Evolutionary conservation across 176 grass and related monocot genomes (phyloP), one percentile per base, ranked within the genome.

Genomic region (Neostapfia colusana): DNA sequence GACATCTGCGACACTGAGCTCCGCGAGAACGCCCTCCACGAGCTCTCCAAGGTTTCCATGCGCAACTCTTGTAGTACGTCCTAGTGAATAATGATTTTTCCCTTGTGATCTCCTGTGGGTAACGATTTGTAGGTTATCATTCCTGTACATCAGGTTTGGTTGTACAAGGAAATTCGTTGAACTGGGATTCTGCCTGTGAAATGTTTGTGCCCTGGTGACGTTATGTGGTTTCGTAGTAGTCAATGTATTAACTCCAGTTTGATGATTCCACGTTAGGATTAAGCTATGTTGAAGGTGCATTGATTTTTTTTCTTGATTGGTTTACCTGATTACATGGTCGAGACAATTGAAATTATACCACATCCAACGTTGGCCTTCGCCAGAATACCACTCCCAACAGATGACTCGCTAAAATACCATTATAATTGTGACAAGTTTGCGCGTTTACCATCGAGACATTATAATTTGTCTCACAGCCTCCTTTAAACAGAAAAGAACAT

Each of bases 1-100:
- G 92, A 99, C 49, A 87, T 99, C 70, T 99, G 95, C 77, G 89
- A 99, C 76, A 87, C 87, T 51, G 89, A 99, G 65, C 87, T 89
- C 74, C 88, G 95, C 56, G 95, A 99, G 84, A 95, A 95, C 64
- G 95, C 95, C 46, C 87, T 99, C 24, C 92, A 95, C 46, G 95
- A 99, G 83, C 95, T 99, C 14, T 99, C 95, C 8, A 99, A 92
- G 95, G 95, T 99, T 40, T 34, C 59, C 13, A 34, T 6, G 1
- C 59, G 6, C 55, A 26, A 59, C 56, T 46, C n/a, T 53, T 37
- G 20, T 62, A 34, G 27, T 16, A 14, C 6, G 13, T 34, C 14
- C 14, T 34, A 1, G 27, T 34, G 27, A 34, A 25, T 27, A 62
- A 34, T 34, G 59, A 62, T 34, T 58, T 34, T 1, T 3, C 4